Evolutionary conservation across 2,329 filamentous ascomycete species (phyloP), one percentile per base, ranked within the genome.

Genomic region (Huntiella bhutanensis): DNA sequence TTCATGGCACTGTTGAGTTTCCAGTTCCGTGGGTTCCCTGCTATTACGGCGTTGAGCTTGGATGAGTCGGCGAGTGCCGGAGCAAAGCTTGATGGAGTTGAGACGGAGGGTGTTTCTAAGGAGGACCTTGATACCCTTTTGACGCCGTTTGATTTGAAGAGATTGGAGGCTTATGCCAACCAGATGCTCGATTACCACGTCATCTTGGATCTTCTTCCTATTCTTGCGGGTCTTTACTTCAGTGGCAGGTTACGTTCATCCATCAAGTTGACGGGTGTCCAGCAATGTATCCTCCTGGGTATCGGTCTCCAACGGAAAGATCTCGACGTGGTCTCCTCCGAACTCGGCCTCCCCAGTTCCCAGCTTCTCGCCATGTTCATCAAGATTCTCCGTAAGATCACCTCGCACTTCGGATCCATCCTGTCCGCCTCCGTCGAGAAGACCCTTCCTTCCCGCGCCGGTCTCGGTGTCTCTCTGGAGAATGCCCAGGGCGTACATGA

Each of bases 121-220:
- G 52, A 64, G 1, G 81, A 87, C 51, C 71, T 98, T 5, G 87
- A 95, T 56, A 66, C 68, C 12, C 61, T 80, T 2, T 73, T 98
- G 60, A 85, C 83, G 3, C 87, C 91, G 0, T 96, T 91, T 59
- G 91, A 98, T 60, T 73, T 95, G 51, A 96, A 96, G 67, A 80
- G 91, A 22, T 70, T 98, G 3, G 88, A 95, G 58, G 87, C 82
- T 38, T 98, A 98, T 56, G 84, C 91, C 12, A 93, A 92, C 63
- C 94, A 93, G 63, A 82, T 95, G 71, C 76, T 98, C 37, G 92
- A 98, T 62, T 94, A 96, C 66, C 92, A 95, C 58, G 87, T 95
- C 54, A 91, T 98, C 47, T 72, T 96, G 22, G 92, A 98, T 59
- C 75, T 98, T 57, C 70, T 98, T 47, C 91, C 91, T 0, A 73